Percentiles rank a stretch among this genome's conserved stretches.
Conservation (phyloP, 495 filamentous ascomycete species). For the Hypoxylon subgilvum region DNA sequence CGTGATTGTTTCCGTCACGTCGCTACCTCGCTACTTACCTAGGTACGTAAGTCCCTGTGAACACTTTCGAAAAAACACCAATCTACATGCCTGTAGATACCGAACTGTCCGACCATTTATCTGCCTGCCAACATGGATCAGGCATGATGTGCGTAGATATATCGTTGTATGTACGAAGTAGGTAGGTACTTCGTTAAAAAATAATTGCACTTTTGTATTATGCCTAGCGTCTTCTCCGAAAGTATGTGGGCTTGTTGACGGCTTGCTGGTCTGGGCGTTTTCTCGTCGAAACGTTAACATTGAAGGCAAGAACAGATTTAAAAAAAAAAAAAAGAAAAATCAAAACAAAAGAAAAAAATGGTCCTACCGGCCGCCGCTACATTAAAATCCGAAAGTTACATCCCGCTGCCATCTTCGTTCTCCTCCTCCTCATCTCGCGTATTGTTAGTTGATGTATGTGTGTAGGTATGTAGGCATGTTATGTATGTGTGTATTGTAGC, state of each 20-base stretch:
- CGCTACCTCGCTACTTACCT: slow-evolving; percentile 1
- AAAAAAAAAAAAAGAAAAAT: slow-evolving; percentile 12
- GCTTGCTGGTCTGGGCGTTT: slow-evolving; percentile 24
- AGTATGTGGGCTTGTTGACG: slow-evolving; percentile 29
- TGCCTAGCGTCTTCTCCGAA: slow-evolving; percentile 18
- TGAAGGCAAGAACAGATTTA: too few relatives aligned
- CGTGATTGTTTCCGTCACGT: slow-evolving; percentile 22
- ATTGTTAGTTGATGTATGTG: background rate
- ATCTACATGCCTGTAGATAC: too few relatives aligned
- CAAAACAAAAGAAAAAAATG: background rate
- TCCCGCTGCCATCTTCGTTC: slow-evolving; percentile 9
- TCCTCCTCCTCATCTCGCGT: background rate
- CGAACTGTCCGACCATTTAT: too few relatives aligned
- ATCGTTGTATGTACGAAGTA: slow-evolving; percentile 17
- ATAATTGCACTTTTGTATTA: slow-evolving; percentile 14
- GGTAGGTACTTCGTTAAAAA: slow-evolving; percentile 25
- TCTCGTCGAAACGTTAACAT: slow-evolving; percentile 11
- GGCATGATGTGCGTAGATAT: too few relatives aligned
- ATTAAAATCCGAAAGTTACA: slow-evolving; percentile 39
- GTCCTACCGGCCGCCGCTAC: slow-evolving; percentile 34
- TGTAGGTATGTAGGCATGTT: slow-evolving; percentile 1
- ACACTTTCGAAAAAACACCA: too few relatives aligned
- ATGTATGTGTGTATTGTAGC: slow-evolving; percentile 27
- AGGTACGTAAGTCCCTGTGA: too few relatives aligned
- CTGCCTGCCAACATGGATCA: too few relatives aligned